Evolutionary conservation across 78 protist species (phyloP), one percentile per base, ranked within the genome.

Genomic region (Goniomonas avonlea): DNA sequence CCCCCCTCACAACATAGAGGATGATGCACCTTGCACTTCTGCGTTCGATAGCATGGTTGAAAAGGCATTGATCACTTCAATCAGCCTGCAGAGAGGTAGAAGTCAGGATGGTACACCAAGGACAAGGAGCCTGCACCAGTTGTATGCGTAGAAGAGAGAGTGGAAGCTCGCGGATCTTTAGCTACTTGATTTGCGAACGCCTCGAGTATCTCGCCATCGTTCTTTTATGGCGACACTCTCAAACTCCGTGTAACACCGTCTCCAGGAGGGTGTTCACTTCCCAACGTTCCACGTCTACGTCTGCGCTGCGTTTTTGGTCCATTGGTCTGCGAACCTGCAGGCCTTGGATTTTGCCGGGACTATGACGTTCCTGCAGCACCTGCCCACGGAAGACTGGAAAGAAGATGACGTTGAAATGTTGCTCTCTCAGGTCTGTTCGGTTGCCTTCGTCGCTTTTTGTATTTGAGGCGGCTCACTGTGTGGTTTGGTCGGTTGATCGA

Each of bases 231-330:
- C 5, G 61, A 18, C 9, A 18, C 35, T 18, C 21, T 18, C 21
- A 18, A 20, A 20, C 41, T 18, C 13, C 66, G 35, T 13, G 2
- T 34, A n/a, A 55, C 21, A 48, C 7, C 56, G 61, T 1, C 45
- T 74, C 4, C 13, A 8, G 0, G 86, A 88, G 58, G 85, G 77
- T 11, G 77, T 27, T 27, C 47, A 18, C 25, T 86, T 76, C 63
- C 79, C 77, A 20, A 5, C 4, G 17, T 77, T 94, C 48, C 98
- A 96, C 60, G 91, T 94, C 34, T 96, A 87, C 48, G 94, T 94
- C 38, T 96, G 99, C 63, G 97, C 96, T 0, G 91, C 96, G 23
- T 84, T 96, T n/a, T 60, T 96, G 60, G 48, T 32, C n/a, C 23
- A 18, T n/a, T 94, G 68, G 77, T 73, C 91, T 0, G 38, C 40